Conservation (phyloP, 495 filamentous ascomycete genomes). For the Saxispiralis lemnorum region DNA sequence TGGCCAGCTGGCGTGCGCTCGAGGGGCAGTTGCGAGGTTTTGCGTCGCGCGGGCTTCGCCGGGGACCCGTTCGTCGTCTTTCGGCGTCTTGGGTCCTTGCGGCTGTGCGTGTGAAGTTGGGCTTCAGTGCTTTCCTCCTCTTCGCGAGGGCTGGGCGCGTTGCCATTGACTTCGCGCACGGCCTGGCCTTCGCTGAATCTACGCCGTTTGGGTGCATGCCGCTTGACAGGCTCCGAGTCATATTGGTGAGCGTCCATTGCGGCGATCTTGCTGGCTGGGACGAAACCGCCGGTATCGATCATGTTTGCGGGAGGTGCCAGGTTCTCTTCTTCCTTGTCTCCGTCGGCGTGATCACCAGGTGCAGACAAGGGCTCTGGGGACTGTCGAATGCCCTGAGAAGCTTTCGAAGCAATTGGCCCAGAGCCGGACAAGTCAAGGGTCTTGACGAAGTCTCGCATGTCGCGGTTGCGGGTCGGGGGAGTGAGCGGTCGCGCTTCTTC, state of each 20-base stretch:
- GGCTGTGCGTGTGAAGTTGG: background rate
- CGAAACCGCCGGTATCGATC: slow-evolving; percentile 1
- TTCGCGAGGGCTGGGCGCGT: background rate
- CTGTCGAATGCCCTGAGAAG: too few relatives aligned
- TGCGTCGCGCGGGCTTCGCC: slow-evolving; percentile 3
- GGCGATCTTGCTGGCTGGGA: slow-evolving; percentile 9
- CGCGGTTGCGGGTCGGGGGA: slow-evolving; percentile 15
- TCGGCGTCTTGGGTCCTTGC: background rate
- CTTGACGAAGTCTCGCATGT: slow-evolving; percentile 19
- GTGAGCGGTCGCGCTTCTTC: slow-evolving; percentile 9
- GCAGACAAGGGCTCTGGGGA: background rate
- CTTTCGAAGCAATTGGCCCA: background rate
- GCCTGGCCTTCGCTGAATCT: background rate
- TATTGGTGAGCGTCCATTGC: background rate
- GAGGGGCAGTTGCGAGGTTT: slow-evolving; percentile 16
- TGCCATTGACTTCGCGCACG: slow-evolving; percentile 7
- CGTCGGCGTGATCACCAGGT: background rate
- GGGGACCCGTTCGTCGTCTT: slow-evolving; percentile 2
- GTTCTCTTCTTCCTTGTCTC: slow-evolving; percentile 2
- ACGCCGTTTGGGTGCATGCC: slow-evolving; percentile 4
- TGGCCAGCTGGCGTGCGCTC: slow-evolving; percentile 15
- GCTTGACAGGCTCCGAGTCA: background rate
- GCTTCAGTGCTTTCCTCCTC: background rate
- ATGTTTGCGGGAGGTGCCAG: background rate
- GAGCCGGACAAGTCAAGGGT: background rate